Conservation (phyloP, 345 rosid genomes). For the Eucalyptus guilfoylei region DNA sequence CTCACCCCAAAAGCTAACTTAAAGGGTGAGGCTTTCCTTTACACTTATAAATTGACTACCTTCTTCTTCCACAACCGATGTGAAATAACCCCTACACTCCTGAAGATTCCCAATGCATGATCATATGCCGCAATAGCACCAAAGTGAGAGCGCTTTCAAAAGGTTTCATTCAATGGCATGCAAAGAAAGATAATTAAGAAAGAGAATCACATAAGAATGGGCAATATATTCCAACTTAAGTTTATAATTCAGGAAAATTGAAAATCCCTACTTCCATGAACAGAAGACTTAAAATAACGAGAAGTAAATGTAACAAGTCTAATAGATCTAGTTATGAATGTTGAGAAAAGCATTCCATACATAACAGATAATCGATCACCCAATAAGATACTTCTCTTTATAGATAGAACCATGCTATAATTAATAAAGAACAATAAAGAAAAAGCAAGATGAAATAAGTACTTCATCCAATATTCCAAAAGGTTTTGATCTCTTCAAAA, state of each 20-base stretch:
- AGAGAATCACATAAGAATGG: accelerated
- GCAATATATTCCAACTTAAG: neutral
- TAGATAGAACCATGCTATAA: neutral
- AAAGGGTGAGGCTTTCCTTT: accelerated
- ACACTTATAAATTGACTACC: no score
- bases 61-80: accelerated
- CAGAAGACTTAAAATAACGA: neutral
- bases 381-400: neutral
- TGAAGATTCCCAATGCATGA: neutral
- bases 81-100: no score
- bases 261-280: neutral
- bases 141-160: neutral
- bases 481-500: conserved; percentile 14
- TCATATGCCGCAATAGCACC: neutral
- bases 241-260: neutral
- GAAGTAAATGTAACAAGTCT: neutral
- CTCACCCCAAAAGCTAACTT: no score
- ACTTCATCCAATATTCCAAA: conserved; percentile 22
- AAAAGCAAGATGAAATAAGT: neutral
- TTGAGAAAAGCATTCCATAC: neutral
- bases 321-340: neutral
- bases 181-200: neutral
- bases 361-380: accelerated
- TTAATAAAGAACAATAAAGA: neutral
- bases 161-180: neutral